Base-by-base conservation (phyloP, 371 early-diverging fungal genomes). In the Coemansia sp. region DNA sequence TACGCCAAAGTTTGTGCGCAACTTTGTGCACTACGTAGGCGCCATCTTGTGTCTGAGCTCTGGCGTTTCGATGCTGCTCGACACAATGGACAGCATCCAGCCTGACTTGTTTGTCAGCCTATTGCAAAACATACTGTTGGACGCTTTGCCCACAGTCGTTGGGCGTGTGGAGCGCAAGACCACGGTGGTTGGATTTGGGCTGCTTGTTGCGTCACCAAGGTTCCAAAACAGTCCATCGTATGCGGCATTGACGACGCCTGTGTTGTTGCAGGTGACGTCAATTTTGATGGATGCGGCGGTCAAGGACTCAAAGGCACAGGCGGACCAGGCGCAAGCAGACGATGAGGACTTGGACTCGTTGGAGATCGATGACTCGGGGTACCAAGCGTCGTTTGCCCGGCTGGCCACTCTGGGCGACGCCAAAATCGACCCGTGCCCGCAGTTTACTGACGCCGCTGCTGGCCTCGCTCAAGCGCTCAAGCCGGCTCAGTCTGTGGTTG, bases 61-160 rank as follows among this genome's bases (percentile, higher is more conserved):
- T 62, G 85, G 81, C 2, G 69, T 73, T 12, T 30, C 14, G 16
- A 67, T 25, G 80, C 40, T 94, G 51, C 81, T 95, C 63, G 82
- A 84, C 12, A 80, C 88, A 1, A 88, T 93, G 78, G 93, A 97
- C 56, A 67, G 79, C 26, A 84, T 97, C 48, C 95, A 95, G 79
- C 85, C 88, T 2, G 84, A 80, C 85, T 78, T 95, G 59, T 91
- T 95, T 80, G 85, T 85, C 2, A 85, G 88, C 44, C 79, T 96
- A 53, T 65, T 92, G 71, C 82, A 82, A 47, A 83, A 85, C 11
- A 83, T 94, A 30, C 74, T 95, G 52, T 72, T 93, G 23, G 87
- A 89, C 5, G 90, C 91, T 51, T 69, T 94, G 8, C 85, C 82
- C 33, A 83, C 84, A 50, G 72, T 92, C n/a, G 77, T 83, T 39